A percentile compares a stretch with the other conserved stretches of the same genome.
Evolutionary conservation across 345 rosid species (phyloP).

Genomic region (Euphorbia peplus): DNA sequence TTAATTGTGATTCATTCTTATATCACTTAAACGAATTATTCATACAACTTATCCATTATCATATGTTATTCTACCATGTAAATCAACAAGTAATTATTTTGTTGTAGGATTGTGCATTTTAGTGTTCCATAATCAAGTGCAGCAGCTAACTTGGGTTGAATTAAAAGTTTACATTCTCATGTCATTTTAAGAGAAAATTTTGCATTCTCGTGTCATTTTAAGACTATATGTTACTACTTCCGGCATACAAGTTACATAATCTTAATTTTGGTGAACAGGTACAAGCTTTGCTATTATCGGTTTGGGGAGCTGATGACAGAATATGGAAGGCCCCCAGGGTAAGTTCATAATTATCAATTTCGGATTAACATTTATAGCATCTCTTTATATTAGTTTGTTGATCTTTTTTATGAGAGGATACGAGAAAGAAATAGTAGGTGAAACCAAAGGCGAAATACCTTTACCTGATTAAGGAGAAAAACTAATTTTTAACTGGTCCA

Average conservation of each 20-base stretch:
- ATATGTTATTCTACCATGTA: background rate
- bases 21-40: no score
- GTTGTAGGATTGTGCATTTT: background rate
- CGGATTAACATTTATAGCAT: background rate
- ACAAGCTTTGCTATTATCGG: conserved; percentile 90
- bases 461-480: background rate
- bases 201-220: background rate
- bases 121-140: background rate
- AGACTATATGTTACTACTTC: background rate
- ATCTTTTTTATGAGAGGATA: background rate
- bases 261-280: conserved; percentile 45
- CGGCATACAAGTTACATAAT: background rate
- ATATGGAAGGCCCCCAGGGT: conserved; percentile 94
- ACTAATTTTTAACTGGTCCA: background rate
- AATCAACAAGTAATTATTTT: background rate
- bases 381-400: background rate
- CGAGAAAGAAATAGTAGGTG: background rate
- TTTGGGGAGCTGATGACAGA: conserved; percentile 95
- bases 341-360: conserved; percentile 26
- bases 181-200: background rate
- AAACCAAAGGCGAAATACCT: background rate
- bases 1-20: no score
- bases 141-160: background rate
- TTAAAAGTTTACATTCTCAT: background rate
- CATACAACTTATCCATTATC: background rate